A percentile compares a stretch with the other conserved stretches of the same genome.
Conservation (phyloP, 345 rosid species). For the Moricandia moricandioides region DNA sequence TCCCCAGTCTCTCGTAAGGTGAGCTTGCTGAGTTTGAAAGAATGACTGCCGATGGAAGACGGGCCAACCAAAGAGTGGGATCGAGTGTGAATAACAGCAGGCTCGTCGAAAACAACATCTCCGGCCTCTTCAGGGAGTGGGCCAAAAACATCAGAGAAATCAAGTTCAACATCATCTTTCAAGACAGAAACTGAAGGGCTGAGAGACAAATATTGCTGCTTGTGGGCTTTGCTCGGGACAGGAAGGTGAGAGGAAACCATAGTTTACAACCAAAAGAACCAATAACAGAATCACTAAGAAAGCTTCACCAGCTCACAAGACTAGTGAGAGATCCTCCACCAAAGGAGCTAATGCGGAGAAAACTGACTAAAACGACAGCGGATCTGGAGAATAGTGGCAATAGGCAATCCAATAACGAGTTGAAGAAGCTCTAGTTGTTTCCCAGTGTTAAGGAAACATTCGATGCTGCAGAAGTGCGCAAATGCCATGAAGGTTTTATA, state of each 20-base stretch:
- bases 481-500: conserved; percentile 79
- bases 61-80: conserved; percentile 96
- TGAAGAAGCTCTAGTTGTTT: conserved; percentile 76
- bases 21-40: conserved; percentile 64
- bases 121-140: conserved; percentile 31
- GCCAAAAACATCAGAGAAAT: conserved; percentile 41
- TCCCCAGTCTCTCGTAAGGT: conserved; percentile 50
- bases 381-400: conserved; percentile 65
- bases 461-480: conserved; percentile 57
- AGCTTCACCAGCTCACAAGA: conserved; percentile 20
- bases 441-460: conserved; percentile 93
- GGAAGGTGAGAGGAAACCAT: conserved; percentile 38
- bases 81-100: conserved; percentile 63
- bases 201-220: conserved; percentile 25
- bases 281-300: conserved; percentile 23
- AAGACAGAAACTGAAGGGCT: conserved; percentile 25
- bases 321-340: conserved; percentile 43
- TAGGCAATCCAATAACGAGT: conserved; percentile 75
- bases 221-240: conserved; percentile 18
- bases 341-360: conserved; percentile 50
- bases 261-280: background rate
- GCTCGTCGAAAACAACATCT: conserved; percentile 50
- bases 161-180: conserved; percentile 33
- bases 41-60: conserved; percentile 56
- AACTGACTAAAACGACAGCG: conserved; percentile 47